phyloP scores from a whole-genome alignment of 805 yeast genomes.

The Debaryomyces maramus region DNA sequence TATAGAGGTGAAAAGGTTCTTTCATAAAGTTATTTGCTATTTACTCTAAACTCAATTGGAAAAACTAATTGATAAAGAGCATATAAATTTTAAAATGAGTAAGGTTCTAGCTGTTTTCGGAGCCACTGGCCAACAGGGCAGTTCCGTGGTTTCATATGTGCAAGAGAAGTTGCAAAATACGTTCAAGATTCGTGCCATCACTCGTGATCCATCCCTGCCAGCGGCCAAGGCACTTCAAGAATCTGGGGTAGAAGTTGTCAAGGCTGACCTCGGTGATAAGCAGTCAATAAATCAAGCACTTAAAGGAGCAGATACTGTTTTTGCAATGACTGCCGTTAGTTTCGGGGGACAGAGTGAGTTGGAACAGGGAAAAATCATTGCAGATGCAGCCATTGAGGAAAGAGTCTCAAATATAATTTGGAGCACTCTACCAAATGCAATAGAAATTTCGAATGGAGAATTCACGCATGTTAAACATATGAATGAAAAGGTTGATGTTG shows the following conservation, averaged over 20 bases:
- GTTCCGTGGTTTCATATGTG: slow-evolving; percentile 12
- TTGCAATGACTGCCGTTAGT: slow-evolving; percentile 4
- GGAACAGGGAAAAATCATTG: slow-evolving; percentile 8
- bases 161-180: slow-evolving; percentile 37
- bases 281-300: slow-evolving; percentile 4
- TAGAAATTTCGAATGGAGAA: slow-evolving; percentile 4
- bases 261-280: slow-evolving; percentile 7
- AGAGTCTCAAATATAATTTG: slow-evolving; percentile 6
- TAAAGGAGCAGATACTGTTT: slow-evolving; percentile 8
- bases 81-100: slow-evolving; percentile 4
- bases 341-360: slow-evolving; percentile 11
- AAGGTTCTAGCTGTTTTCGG: slow-evolving; percentile 9
- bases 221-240: slow-evolving; percentile 6
- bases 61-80: too few species aligned
- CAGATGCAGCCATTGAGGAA: slow-evolving; percentile 4
- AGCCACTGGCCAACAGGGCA: slow-evolving; percentile 31
- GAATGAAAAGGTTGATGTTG: slow-evolving; percentile 6
- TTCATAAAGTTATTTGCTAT: too few species aligned
- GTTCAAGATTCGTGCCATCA: slow-evolving; percentile 17
- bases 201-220: slow-evolving; percentile 9
- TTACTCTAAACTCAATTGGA: too few species aligned
- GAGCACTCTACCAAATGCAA: slow-evolving; percentile 5
- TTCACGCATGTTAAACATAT: neutral
- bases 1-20: too few species aligned
- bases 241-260: slow-evolving; percentile 15